A percentile compares a stretch with the other conserved stretches of the same genome.
phyloP scores from a whole-genome alignment of 306 rosid genomes.

The Leucaena leucocephala region DNA sequence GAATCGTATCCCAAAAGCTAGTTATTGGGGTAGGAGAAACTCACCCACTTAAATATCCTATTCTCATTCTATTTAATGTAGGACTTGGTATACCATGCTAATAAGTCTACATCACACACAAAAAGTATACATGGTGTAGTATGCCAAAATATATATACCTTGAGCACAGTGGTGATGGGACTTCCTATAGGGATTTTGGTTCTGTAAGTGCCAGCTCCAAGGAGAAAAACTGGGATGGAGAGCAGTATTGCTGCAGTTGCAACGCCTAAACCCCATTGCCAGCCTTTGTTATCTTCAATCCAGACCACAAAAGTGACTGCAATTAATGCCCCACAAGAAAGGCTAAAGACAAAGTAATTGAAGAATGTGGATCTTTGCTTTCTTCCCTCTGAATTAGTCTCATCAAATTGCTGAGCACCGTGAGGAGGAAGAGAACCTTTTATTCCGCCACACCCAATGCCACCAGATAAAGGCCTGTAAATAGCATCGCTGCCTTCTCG shows the following conservation, averaged over 20 bases:
- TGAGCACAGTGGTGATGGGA: slow-evolving; percentile 69
- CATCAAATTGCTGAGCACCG: slow-evolving; percentile 86
- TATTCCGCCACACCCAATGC: slow-evolving; percentile 87
- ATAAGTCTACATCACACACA: no score
- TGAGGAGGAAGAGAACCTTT: slow-evolving; percentile 88
- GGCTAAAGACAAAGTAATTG: slow-evolving; percentile 71
- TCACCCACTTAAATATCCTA: no score
- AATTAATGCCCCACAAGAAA: slow-evolving; percentile 75
- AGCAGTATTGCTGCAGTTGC: slow-evolving; percentile 60
- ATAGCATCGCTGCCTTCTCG: slow-evolving; percentile 55
- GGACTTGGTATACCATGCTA: neutral
- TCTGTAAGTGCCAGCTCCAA: slow-evolving; percentile 66
- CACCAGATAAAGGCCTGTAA: slow-evolving; percentile 73
- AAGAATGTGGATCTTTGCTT: slow-evolving; percentile 71
- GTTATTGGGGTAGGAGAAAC: no score
- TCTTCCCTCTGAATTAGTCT: slow-evolving; percentile 58
- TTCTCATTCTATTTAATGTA: no score
- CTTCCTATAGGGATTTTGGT: slow-evolving; percentile 72
- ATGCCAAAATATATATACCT: slow-evolving; percentile 41
- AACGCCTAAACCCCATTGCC: slow-evolving; percentile 86
- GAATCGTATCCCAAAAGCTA: no score
- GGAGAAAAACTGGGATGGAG: slow-evolving; percentile 76
- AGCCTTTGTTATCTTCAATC: slow-evolving; percentile 88
- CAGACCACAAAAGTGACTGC: slow-evolving; percentile 85
- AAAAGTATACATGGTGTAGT: no score